Evolutionary conservation across 139 green algal genomes (phyloP), one percentile per base, ranked within the genome.

Genomic region (Tetradesmus obliquus): DNA sequence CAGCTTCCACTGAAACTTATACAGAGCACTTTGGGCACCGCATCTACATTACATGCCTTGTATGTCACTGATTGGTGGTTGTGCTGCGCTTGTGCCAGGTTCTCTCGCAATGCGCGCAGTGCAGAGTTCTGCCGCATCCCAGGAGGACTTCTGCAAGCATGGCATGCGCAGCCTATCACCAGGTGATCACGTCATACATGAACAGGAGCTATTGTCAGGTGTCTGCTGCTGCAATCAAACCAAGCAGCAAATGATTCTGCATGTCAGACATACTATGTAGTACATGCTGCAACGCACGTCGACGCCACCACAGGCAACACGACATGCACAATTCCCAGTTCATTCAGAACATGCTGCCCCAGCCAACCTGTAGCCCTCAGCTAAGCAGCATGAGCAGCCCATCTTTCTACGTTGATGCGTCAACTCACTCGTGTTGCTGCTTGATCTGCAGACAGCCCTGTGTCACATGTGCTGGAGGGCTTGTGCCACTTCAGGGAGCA

Each of bases 111-210:
- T 76, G 66, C 66, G 66, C 10, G 66, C 66, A 0, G 0, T 76
- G 66, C 66, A 76, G 66, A 24, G 66, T 19, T 58, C 19, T 66
- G 53, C 51, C 62, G 3, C n/a, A 19, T 55, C 22, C 24, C 45
- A 54, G 3, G 57, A 89, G 3, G n/a, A 58, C 20, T 53, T 82
- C 22, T 32, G 24, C 24, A 58, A 24, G 22, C 62, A 89, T 58
- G 84, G 60, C 13, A 81, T 89, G 60, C 55, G 45, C 32, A 89
- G 84, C 84, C 62, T 89, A 19, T 89, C 84, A 7, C 84, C 84
- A 89, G 84, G 84, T 89, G 19, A 2, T 2, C 3, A 5, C 17
- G 74, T 22, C 2, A 82, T n/a, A 55, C 74, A 32, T 22, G 19
- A 10, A 72, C 12, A 72, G 60, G 60, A 19, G 60, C 60, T 45